Evolutionary conservation across 441 rosid genomes (phyloP).

Genomic region (Arabidopsis hybrid): DNA sequence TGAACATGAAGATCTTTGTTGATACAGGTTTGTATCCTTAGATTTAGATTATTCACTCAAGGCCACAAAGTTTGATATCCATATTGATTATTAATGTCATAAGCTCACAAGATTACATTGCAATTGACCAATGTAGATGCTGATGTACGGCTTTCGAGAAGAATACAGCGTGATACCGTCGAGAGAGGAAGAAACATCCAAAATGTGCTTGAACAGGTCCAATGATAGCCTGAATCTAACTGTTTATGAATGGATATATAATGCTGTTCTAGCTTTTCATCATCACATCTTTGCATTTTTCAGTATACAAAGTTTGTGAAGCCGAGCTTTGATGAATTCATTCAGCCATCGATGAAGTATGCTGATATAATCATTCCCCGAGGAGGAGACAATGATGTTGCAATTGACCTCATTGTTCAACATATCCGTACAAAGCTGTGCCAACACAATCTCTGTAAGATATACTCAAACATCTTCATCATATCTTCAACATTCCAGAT

Average conservation of each 20-base stretch:
- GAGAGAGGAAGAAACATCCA: conserved; percentile 83
- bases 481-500: conserved; percentile 86
- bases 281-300: not conserved
- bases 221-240: conserved; percentile 15
- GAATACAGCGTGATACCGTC: conserved; percentile 84
- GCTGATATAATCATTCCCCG: conserved; percentile 91
- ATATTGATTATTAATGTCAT: not conserved
- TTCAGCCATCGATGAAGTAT: conserved; percentile 80
- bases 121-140: conserved; percentile 60
- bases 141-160: conserved; percentile 80
- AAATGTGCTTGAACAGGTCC: conserved; percentile 87
- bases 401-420: conserved; percentile 82
- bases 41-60: conserved; percentile 5
- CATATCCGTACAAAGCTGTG: conserved; percentile 84
- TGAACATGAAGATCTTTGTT: conserved; percentile 88
- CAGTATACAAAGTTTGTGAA: conserved; percentile 87
- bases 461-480: conserved; percentile 74
- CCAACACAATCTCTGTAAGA: conserved; percentile 87
- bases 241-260: not conserved
- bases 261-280: not conserved
- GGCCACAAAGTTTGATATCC: not conserved
- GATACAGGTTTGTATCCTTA: conserved; percentile 57
- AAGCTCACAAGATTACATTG: not conserved
- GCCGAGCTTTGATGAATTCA: conserved; percentile 89
- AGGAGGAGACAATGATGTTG: conserved; percentile 91